Evolutionary conservation across 805 yeast species (phyloP), one percentile per base, ranked within the genome.

Genomic region (Metschnikowia lochheadii): DNA sequence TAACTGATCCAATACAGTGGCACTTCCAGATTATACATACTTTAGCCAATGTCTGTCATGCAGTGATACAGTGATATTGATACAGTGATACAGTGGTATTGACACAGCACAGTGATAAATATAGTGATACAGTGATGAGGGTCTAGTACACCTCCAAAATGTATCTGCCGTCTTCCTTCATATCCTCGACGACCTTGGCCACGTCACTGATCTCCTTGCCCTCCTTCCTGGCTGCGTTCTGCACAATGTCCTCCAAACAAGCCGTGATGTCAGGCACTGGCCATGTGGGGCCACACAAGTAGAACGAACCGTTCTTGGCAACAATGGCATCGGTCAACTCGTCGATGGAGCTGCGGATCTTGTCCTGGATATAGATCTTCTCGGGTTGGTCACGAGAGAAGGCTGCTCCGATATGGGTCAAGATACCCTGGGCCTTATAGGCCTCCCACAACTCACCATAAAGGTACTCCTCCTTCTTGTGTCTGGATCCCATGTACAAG

Each of bases 391-490:
- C 98, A 80, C 98, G 88, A 17, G 97, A 89, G 78, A 92, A 92
- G 3, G 98, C 98, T 33, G 97, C 97, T 62, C 98, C 98, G 55
- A 92, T 84, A 63, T 89, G 95, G 14, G 98, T 92, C 66, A 92
- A 79, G 49, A 92, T 71, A 49, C 96, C 96, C 3, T 96, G 96
- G 63, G 84, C 90, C 72, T 85, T 83, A 71, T 88, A 90, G 33
- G 97, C 96, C 75, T 92, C 98, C 96, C 97, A 92, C 58, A 90
- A 77, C 72, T 92, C 98, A 66, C 98, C 98, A 63, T 92, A 90
- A 63, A 92, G 79, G 63, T 92, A 92, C 73, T 92, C 98, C 72
- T 92, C 96, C 68, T 87, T 85, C 75, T 85, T 87, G 73, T 92
- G 97, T 75, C 98, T 87, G 42, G 97, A 88, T 58, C 98, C 98